phyloP scores from a whole-genome alignment of 73 alveolate genomes.

The Paramecium octaurelia region DNA sequence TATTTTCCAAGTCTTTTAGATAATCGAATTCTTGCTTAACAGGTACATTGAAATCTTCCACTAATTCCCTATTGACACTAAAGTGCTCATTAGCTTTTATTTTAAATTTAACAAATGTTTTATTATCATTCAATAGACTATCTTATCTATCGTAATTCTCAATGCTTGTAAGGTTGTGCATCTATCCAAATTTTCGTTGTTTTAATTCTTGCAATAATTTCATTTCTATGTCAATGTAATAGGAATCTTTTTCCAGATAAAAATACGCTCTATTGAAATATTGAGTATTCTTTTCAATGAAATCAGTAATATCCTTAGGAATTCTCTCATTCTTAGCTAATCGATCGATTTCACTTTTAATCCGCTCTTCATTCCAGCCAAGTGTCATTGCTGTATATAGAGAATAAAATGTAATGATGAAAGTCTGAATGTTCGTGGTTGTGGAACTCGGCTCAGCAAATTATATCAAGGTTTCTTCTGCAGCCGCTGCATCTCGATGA shows the following conservation, averaged over 20 bases:
- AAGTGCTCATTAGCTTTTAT: constrained; percentile 3
- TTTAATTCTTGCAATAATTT: not conserved
- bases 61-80: not conserved
- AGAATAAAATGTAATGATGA: constrained; percentile 38
- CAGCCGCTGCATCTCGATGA: constrained; percentile 24
- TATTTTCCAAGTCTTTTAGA: not conserved
- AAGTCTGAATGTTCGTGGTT: not conserved
- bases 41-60: constrained; percentile 12
- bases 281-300: not conserved
- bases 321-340: constrained; percentile 10
- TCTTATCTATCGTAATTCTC: not conserved
- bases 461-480: not conserved
- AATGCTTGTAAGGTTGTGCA: not conserved
- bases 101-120: not conserved
- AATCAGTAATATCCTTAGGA: not conserved
- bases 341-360: not conserved
- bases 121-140: not conserved
- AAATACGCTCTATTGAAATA: constrained; percentile 14
- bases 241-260: not conserved
- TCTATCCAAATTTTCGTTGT: not conserved
- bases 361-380: constrained; percentile 7
- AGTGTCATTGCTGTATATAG: constrained; percentile 43
- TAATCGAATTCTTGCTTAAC: not conserved
- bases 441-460: constrained; percentile 41
- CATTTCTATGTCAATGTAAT: not conserved